Evolutionary conservation across 345 rosid species (phyloP), one percentile per base, ranked within the genome.

Genomic region (Hibiscus mutabilis): DNA sequence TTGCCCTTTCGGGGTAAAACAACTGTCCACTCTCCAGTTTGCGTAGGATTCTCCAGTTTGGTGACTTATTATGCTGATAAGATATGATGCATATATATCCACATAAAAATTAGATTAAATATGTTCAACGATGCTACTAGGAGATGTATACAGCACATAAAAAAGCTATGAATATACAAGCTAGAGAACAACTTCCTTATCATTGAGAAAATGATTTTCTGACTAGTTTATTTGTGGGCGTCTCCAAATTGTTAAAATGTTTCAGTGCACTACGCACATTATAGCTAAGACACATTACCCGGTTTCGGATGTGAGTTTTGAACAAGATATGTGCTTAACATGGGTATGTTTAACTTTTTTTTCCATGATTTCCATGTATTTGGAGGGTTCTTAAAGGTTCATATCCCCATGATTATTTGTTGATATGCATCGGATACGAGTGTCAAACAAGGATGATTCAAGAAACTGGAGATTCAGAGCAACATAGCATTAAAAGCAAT

Each of bases 21-120:
- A 57, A 89, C 71, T n/a, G 84, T 86, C 99, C 97, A 95, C 25
- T 87, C 97, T 69, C 78, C 96, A 27, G 84, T 78, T 59, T 24
- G 33, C 42, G 68, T 49, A 66, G 22, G 29, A 59, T 60, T 83
- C 29, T 82, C 84, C 74, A 59, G 68, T 7, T 65, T 40, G 18
- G 18, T 59, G 31, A 60, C 2, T 14, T 10, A 29, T n/a, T 33
- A 35, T 7, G 47, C 47, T 12, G 10, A 22, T 60, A 27, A 13
- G 25, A 55, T 24, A 52, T 14, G 37, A 52, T 14, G 37, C 4
- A 0, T 59, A 6, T 29, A 5, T 27, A 60, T 27, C n/a, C 25
- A 19, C 19, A 60, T 27, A 14, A 60, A 27, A 25, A 13, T 24
- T 2, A 13, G 62, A 59, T 29, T 15, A 60, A 14, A 6, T 1